Conservation (phyloP, 2,329 filamentous ascomycete species). For the Pyricularia sp. region DNA sequence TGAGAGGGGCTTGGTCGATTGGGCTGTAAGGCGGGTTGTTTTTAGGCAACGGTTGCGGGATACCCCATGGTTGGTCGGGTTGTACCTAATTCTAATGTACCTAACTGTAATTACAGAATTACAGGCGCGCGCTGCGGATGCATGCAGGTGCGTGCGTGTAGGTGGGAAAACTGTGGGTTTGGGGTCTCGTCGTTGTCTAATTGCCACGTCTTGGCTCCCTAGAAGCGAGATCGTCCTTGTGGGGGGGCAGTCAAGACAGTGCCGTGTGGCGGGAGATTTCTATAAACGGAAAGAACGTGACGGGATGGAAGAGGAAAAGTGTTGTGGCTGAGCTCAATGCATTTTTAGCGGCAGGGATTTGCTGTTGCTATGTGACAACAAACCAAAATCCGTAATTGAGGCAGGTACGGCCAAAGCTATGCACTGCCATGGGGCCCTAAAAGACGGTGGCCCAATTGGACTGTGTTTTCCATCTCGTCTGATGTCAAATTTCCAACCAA, state of each 20-base stretch:
- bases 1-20: not conserved
- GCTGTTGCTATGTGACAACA: too few relatives aligned
- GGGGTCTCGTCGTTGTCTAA: not conserved
- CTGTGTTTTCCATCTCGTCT: not conserved
- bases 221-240: not conserved
- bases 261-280: not conserved
- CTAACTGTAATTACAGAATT: too few relatives aligned
- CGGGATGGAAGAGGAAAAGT: not conserved
- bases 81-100: too few relatives aligned
- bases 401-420: not conserved
- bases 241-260: not conserved
- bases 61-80: not conserved
- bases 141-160: not conserved
- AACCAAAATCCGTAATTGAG: not conserved
- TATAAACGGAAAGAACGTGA: not conserved
- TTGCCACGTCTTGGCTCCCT: not conserved
- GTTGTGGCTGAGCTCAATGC: not conserved
- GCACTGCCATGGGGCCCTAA: not conserved
- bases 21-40: not conserved
- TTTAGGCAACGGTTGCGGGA: not conserved
- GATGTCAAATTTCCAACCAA: not conserved
- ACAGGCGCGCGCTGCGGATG: too few relatives aligned
- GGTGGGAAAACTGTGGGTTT: not conserved
- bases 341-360: too few relatives aligned
- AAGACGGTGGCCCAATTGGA: not conserved